Conservation (phyloP, 495 filamentous ascomycete genomes). For the Emericellopsis terricola region DNA sequence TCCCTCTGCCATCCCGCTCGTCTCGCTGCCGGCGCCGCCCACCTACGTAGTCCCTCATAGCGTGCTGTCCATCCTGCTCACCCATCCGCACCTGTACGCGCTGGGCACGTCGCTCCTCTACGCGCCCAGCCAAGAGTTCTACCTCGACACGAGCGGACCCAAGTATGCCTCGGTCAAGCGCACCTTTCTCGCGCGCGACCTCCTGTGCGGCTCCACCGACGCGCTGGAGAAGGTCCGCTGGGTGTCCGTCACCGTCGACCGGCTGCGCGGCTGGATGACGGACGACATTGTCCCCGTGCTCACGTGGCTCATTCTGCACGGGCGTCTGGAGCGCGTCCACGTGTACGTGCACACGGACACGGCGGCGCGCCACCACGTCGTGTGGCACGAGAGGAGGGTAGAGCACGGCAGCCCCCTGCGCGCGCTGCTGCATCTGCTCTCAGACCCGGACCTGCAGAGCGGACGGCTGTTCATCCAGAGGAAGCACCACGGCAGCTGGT, state of each 20-base stretch:
- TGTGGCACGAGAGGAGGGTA: not conserved
- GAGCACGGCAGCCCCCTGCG: not conserved
- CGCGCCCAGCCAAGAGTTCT: not conserved
- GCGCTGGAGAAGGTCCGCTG: not conserved
- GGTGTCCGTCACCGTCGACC: not conserved
- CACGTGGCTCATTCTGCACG: constrained; percentile 1
- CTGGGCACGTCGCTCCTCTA: constrained; percentile 12
- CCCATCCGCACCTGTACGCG: constrained; percentile 6
- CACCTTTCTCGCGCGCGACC: not conserved
- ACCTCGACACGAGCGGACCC: not conserved
- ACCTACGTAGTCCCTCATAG: not conserved
- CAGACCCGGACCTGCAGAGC: not conserved
- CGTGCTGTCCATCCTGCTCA: constrained; percentile 7
- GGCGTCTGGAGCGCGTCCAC: not conserved
- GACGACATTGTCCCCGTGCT: not conserved
- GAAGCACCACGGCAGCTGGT: not conserved
- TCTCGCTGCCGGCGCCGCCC: not conserved
- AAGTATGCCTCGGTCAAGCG: not conserved
- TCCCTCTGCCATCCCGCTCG: not conserved
- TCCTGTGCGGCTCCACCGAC: not conserved
- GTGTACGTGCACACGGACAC: not conserved
- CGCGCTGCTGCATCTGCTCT: constrained; percentile 1
- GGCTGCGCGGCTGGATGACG: constrained; percentile 1
- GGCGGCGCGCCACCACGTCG: not conserved
- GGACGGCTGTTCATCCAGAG: not conserved